Evolutionary conservation across 441 rosid genomes (phyloP), one percentile per base, ranked within the genome.

Genomic region (Metrosideros polymorpha): DNA sequence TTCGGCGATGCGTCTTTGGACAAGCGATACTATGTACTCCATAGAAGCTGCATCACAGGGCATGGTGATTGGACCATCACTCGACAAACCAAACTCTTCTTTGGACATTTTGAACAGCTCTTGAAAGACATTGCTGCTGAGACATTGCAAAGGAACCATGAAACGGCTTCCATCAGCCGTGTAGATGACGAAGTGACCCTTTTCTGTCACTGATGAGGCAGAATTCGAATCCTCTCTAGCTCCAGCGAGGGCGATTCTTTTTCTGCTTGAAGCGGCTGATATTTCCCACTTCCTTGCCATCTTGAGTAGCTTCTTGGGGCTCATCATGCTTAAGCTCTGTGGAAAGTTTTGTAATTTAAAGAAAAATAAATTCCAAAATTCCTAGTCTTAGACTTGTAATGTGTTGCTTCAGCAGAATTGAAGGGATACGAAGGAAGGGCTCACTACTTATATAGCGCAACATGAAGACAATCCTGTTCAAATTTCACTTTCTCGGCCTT

Each of bases 41-140:
- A 92, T 85, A 77, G 90, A 82, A 7, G 42, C 39, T 17, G 94
- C 85, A 87, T 91, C 92, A 63, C 90, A 90, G 9, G 92, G 91
- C 59, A 93, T 61, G 3, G 66, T 83, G 55, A 92, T 87, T 50
- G 91, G 93, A 24, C 90, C 90, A 51, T 85, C 79, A 0, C 88
- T 83, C 0, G 91, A 17, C 35, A 91, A 71, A 18, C 94, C 93
- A 49, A 89, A 91, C 89, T 89, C 93, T 30, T 92, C 92, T 79
- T 91, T 91, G 3, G 95, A 87, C 76, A 91, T n/a, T 45, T 84
- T 90, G 51, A 93, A 89, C 42, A 94, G 89, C 86, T 90, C 86
- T 32, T 56, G 63, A 39, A 91, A 82, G 56, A 92, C 82, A 17
- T n/a, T n/a, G n/a, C n/a, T n/a, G n/a, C n/a, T n/a, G n/a, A n/a